These are phyloP conservation scores for Aspergillus sp. DNA, from an alignment of 2,329 filamentous ascomycete genomes.

Conservation along the genomic window DNA sequence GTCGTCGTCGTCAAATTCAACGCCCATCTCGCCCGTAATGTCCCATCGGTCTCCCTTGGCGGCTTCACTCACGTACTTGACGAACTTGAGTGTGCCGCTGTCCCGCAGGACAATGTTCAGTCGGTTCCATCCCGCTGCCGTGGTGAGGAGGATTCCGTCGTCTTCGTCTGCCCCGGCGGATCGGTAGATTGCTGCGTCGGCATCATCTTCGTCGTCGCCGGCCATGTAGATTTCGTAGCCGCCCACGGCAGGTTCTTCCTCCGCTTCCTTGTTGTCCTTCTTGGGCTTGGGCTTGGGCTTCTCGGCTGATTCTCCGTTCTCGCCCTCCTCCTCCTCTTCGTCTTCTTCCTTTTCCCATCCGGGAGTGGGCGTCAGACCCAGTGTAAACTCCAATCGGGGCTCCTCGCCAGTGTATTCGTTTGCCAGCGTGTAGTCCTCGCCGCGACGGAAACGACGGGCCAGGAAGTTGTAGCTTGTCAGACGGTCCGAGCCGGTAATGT, in stretches of 20 bases:
- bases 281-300: constrained; percentile 32
- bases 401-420: constrained; percentile 69
- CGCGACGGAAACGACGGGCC: constrained; percentile 81
- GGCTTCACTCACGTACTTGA: constrained; percentile 85
- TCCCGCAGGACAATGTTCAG: constrained; percentile 87
- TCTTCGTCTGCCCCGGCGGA: constrained; percentile 64
- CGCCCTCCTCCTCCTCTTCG: constrained; percentile 45
- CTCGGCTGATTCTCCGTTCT: constrained; percentile 28
- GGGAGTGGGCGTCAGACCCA: constrained; percentile 76
- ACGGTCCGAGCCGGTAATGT: constrained; percentile 66
- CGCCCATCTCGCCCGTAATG: constrained; percentile 71
- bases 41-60: constrained; percentile 93
- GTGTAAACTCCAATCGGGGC: constrained; percentile 77
- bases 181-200: constrained; percentile 72
- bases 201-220: constrained; percentile 66
- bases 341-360: constrained; percentile 77
- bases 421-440: constrained; percentile 87
- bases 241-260: constrained; percentile 38
- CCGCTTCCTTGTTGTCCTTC: constrained; percentile 15
- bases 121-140: constrained; percentile 77
- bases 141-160: constrained; percentile 65
- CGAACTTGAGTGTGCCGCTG: constrained; percentile 79
- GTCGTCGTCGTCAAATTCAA: constrained; percentile 55
- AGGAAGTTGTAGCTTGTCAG: constrained; percentile 71
- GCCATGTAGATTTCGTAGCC: constrained; percentile 81